A percentile compares a stretch with the other conserved stretches of the same genome.
These are phyloP conservation scores for Drechslerella coelobrocha DNA, from an alignment of 2,329 filamentous ascomycete species.

Conservation along the genomic window DNA sequence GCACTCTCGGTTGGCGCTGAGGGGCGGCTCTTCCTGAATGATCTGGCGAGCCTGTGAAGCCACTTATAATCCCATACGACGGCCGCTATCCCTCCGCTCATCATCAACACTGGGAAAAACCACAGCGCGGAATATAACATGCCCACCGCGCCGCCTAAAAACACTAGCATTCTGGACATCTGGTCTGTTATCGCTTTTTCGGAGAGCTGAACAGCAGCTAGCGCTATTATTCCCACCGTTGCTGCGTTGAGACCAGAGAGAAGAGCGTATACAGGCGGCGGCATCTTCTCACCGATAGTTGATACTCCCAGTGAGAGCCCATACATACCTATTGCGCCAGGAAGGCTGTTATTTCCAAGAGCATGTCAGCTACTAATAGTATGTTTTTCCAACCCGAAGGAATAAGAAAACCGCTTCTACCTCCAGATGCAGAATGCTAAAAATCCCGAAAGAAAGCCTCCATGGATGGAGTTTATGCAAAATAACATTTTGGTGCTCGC, in stretches of 20 bases:
- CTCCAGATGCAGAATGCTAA: constrained; percentile 71
- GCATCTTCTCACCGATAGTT: constrained; percentile 67
- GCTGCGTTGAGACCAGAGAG: constrained; percentile 75
- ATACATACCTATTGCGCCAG: constrained; percentile 74
- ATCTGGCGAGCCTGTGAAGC: constrained; percentile 59
- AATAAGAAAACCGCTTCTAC: constrained; percentile 56
- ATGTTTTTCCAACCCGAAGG: background rate
- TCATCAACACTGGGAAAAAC: constrained; percentile 74
- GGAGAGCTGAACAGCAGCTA: constrained; percentile 72
- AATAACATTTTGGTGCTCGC: constrained; percentile 75
- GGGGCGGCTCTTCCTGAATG: constrained; percentile 37
- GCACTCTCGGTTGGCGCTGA: constrained; percentile 21
- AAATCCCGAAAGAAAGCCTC: constrained; percentile 66
- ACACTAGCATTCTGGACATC: constrained; percentile 69
- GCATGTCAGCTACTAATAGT: too few relatives aligned
- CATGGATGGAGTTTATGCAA: constrained; percentile 70
- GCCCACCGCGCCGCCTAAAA: constrained; percentile 69
- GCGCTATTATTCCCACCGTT: constrained; percentile 73
- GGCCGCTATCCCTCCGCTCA: constrained; percentile 64
- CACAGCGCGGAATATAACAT: constrained; percentile 75
- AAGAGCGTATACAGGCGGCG: constrained; percentile 70
- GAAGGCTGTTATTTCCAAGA: too few relatives aligned
- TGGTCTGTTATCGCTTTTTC: constrained; percentile 72
- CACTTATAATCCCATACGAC: constrained; percentile 67
- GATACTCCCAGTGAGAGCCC: constrained; percentile 70